Evolutionary conservation across 2,329 filamentous ascomycete genomes (phyloP), one percentile per base, ranked within the genome.

Genomic region (Ampelomyces quisqualis): DNA sequence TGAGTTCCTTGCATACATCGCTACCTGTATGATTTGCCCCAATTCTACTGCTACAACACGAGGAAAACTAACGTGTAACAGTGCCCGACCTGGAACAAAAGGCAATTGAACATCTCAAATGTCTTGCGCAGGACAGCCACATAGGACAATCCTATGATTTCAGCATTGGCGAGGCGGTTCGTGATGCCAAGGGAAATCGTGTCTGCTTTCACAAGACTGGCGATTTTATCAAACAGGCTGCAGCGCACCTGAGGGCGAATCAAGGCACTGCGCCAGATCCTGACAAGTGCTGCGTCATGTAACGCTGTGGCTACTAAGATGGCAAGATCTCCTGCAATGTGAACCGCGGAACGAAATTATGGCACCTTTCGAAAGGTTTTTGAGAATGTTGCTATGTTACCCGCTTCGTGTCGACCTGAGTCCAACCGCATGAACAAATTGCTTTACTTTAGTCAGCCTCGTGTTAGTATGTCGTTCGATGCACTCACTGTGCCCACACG

Each of bases 181-280:
- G 52, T 8, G 60, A 65, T 38, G 64, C 60, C 1, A 65, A 65
- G 39, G 62, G 59, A 2, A 67, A 66, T 31, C 46, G 51, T 15
- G 60, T 67, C 2, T 67, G 62, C 38, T 67, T 65, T 30, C 64
- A 65, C 34, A 66, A 64, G 21, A 60, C 58, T 3, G 63, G 64
- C 7, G 63, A 68, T 33, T 67, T 65, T 31, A 60, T 67, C 19
- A 47, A 53, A 28, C 65, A 68, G 50, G 64, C 64, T 13, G 62
- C 64, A 15, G 40, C 39, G 22, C 39, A 65, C 47, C 33, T 67
- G 19, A 42, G 58, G 5, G 36, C 55, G 43, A 60, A 60, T 28
- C 47, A 35, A 33, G 58, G 58, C 19, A 49, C 53, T 17, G 48
- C 55, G 7, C 27, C 52, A 5, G 51, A 55, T 36, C 13, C 49